Base-by-base conservation (phyloP, 2,329 filamentous ascomycete genomes). In the Ceratocystis albifundus region DNA sequence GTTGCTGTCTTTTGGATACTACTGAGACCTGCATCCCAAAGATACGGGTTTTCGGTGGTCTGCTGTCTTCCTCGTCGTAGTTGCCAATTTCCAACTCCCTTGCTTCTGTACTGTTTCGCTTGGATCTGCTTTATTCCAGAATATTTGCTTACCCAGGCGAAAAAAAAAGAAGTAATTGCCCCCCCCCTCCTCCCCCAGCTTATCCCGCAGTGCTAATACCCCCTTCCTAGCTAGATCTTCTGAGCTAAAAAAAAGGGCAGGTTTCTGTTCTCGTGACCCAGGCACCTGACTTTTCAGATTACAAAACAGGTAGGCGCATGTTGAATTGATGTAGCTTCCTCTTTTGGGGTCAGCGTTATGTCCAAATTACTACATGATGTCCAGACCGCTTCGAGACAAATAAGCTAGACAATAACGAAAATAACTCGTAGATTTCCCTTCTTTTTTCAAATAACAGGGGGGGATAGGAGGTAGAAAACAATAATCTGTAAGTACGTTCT, bases 261-360 rank as follows among this genome's bases (percentile, higher is more conserved):
- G 25, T 50, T 48, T 41, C 10, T 41, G 61, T 32, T 50, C 61
- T 48, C 61, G 46, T 63, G 61, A 63, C 61, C 45, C 10, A 17
- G 22, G 20, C 61, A 63, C 46, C 44, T 63, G 61, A 63, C 61
- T 20, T 63, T n/a, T n/a, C 28, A 59, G 28, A 36, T 59, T 57
- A 17, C 55, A 36, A 3, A 17, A 28, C 7, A 59, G 12, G 55
- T 20, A 36, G 17, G 55, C 48, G n/a, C 17, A 32, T 30, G 25
- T 20, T 32, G 36, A 20, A 59, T 15, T 59, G 3, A 41, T 41
- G 36, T 32, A 8, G 28, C 55, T 17, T 59, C 28, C 55, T 17
- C 28, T 36, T n/a, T 20, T n/a, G 15, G 17, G 7, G 4, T 17
- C 32, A 30, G 3, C 2, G 1, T 36, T 32, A 20, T 28, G 17